These are phyloP conservation scores for Pneumocystis carinii DNA, from an alignment of 1,139 yeast species.

Conservation along the genomic window DNA sequence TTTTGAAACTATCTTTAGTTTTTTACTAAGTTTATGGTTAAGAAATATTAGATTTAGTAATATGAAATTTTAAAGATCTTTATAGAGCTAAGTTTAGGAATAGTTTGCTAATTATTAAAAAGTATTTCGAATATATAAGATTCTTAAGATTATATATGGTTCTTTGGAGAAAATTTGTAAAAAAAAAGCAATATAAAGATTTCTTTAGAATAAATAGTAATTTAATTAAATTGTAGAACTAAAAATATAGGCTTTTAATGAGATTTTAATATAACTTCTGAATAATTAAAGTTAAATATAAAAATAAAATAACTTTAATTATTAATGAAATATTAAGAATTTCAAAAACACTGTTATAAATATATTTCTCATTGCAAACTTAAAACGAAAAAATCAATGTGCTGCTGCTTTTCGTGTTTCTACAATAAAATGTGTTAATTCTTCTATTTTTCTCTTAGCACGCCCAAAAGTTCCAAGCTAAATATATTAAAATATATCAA, in stretches of 20 bases:
- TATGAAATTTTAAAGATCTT: background rate
- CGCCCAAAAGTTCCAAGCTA: constrained; percentile 99
- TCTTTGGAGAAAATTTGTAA: too few relatives aligned
- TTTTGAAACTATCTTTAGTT: background rate
- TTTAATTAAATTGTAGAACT: too few relatives aligned
- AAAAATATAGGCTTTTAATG: too few relatives aligned
- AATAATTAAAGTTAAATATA: too few relatives aligned
- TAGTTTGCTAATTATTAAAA: too few relatives aligned
- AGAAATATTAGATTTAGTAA: background rate
- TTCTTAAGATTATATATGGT: too few relatives aligned
- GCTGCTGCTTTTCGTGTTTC: constrained; percentile 48
- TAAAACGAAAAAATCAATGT: background rate
- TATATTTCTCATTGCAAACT: background rate
- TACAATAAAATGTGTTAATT: constrained; percentile 91
- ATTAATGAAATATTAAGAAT: background rate
- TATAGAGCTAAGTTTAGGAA: background rate
- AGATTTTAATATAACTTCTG: too few relatives aligned
- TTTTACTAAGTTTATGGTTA: background rate
- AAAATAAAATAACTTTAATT: background rate
- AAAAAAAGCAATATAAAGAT: too few relatives aligned
- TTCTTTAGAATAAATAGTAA: too few relatives aligned
- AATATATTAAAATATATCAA: background rate
- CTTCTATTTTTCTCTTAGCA: constrained; percentile 99
- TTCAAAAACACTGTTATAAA: background rate
- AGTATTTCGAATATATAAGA: too few relatives aligned